Base-by-base conservation (phyloP, 2,329 filamentous ascomycete species). In the Teratosphaeria pseudoeucalypti region DNA sequence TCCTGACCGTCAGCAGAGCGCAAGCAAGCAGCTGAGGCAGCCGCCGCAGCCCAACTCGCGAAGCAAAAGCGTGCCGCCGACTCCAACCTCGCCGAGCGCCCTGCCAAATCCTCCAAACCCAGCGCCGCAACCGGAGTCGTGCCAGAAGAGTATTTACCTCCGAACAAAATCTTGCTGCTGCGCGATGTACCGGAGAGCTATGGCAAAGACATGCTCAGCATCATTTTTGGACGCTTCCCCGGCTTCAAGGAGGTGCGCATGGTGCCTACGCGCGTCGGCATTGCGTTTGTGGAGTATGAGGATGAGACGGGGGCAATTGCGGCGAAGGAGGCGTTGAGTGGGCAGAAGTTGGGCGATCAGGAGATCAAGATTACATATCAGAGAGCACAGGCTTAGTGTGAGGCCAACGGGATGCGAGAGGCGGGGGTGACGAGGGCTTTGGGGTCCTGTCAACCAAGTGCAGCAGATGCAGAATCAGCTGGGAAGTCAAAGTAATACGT, bases 271-370 rank as follows among this genome's bases (percentile, higher is more conserved):
- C 81, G 92, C 57, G 87, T 85, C 64, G 90, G 90, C 2, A 92
- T 99, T 73, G 94, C 91, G 0, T 99, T 99, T 74, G 90, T 96
- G 61, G 94, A 99, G 75, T 99, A 97, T 77, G 90, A 96, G 69
- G 86, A 84, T 65, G 91, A 97, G 77, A 82, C 86, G 55, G 91
- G 90, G 52, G 92, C 94, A 32, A 96, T 96, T 68, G 87, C 85
- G 58, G 94, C 94, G 19, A 97, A 96, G 81, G 92, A 97, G 79
- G 90, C 87, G 64, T 95, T 90, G 34, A 87, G 89, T 12, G 90
- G 90, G 26, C 92, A 94, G 84, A 79, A 84, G 27, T 78, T 99
- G 66, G 88, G 87, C 57, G 85, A 85, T 19, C 89, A 90, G 76
- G 80, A 85, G 7, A 90, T 99, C 74, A 95, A 94, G 78, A 92